phyloP scores from a whole-genome alignment of 208 protist species.

The Leishmania lainsoni region DNA sequence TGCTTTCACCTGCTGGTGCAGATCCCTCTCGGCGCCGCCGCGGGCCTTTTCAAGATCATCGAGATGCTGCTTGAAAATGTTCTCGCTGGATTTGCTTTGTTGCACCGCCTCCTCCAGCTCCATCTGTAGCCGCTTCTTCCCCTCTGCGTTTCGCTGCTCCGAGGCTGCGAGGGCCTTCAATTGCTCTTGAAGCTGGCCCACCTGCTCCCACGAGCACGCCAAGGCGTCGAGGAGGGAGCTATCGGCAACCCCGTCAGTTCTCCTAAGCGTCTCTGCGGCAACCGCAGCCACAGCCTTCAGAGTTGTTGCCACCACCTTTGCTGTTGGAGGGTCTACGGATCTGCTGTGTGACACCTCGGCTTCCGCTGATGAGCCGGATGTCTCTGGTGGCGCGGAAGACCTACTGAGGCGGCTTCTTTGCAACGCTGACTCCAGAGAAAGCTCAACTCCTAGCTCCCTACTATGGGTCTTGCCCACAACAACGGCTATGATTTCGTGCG shows the following conservation, averaged over 20 bases:
- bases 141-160: background rate
- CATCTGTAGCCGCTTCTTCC: background rate
- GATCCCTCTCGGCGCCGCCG: slow-evolving; percentile 7
- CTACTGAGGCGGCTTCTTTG: background rate
- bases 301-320: slow-evolving; percentile 2
- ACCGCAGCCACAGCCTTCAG: background rate
- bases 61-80: slow-evolving; percentile 9
- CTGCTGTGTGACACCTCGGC: background rate
- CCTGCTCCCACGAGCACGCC: slow-evolving; percentile 12
- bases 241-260: background rate
- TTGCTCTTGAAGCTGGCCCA: slow-evolving; percentile 19
- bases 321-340: background rate
- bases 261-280: background rate
- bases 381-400: background rate
- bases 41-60: slow-evolving; percentile 9
- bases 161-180: background rate
- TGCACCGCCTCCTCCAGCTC: slow-evolving; percentile 4
- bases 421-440: background rate
- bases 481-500: slow-evolving; percentile 12
- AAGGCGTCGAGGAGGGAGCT: slow-evolving; percentile 23
- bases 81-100: slow-evolving; percentile 4
- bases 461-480: slow-evolving; percentile 6
- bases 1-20: slow-evolving; percentile 14
- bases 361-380: background rate
- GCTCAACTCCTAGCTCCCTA: background rate